phyloP scores from a whole-genome alignment of 495 filamentous ascomycete species.

The Xylaria bambusicola region DNA sequence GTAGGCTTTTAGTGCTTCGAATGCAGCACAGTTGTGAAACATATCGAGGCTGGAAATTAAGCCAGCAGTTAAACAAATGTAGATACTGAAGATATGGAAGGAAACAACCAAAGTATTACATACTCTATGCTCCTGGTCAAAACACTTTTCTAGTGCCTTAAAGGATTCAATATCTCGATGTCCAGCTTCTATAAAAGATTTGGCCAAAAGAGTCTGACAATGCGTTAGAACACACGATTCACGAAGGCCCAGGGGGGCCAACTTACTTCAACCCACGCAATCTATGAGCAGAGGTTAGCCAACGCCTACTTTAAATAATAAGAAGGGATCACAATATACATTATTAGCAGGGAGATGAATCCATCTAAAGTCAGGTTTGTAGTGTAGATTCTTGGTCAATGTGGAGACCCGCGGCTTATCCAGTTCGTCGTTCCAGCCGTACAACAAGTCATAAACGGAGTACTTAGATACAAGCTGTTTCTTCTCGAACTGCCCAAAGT shows the following conservation, averaged over 20 bases:
- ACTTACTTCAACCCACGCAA: conserved; percentile 40
- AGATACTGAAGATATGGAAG: background rate
- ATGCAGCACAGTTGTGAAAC: background rate
- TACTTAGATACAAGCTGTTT: conserved; percentile 58
- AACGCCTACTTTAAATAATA: conserved; percentile 1
- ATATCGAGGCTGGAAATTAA: background rate
- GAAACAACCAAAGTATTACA: background rate
- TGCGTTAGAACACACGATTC: conserved; percentile 43
- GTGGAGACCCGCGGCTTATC: conserved; percentile 57
- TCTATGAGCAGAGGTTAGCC: conserved; percentile 29
- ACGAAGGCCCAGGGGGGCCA: background rate
- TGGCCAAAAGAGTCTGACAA: conserved; percentile 61
- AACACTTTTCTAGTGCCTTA: conserved; percentile 65
- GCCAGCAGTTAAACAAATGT: no score
- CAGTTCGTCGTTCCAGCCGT: conserved; percentile 60
- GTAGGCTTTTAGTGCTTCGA: background rate
- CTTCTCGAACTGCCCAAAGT: conserved; percentile 69
- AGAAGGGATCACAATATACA: conserved; percentile 27
- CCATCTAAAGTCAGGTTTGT: conserved; percentile 65
- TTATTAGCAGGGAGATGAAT: conserved; percentile 65
- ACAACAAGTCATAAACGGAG: conserved; percentile 63
- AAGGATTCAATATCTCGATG: conserved; percentile 67
- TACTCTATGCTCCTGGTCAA: conserved; percentile 61
- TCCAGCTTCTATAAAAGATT: conserved; percentile 67
- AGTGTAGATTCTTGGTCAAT: conserved; percentile 50